Conservation (phyloP, 768 basidiomycete species). For the Dacryopinax primogenitus region DNA sequence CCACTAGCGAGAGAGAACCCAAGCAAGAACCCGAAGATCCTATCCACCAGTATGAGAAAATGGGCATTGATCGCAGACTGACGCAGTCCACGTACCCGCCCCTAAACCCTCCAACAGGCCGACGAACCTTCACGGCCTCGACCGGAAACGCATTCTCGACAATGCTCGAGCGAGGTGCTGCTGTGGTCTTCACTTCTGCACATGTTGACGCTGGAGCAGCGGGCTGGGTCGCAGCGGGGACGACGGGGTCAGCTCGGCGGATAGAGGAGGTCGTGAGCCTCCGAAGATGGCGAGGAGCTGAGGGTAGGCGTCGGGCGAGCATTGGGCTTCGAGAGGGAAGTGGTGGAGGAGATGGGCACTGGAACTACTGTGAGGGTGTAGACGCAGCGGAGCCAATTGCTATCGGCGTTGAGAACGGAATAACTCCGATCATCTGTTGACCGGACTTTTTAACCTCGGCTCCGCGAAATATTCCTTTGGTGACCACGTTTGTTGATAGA, state of each 20-base stretch:
- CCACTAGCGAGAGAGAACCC: slow-evolving; percentile 85
- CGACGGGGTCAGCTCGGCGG: background rate
- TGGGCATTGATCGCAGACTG: background rate
- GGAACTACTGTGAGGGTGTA: too few relatives aligned
- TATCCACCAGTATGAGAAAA: slow-evolving; percentile 23
- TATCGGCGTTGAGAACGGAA: too few relatives aligned
- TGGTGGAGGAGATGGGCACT: too few relatives aligned
- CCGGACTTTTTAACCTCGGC: too few relatives aligned
- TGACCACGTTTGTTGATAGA: too few relatives aligned
- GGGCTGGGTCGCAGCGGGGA: background rate
- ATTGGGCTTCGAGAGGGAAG: too few relatives aligned
- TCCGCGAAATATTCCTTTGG: too few relatives aligned
- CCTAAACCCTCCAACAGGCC: slow-evolving; percentile 52
- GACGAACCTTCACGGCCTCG: slow-evolving; percentile 32
- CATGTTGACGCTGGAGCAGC: background rate
- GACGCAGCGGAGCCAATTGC: too few relatives aligned
- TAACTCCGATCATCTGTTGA: too few relatives aligned
- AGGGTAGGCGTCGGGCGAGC: too few relatives aligned
- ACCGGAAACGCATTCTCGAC: background rate
- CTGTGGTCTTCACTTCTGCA: background rate
- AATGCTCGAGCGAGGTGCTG: background rate
- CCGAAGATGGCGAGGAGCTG: background rate
- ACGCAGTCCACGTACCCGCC: slow-evolving; percentile 27
- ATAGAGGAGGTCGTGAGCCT: background rate
- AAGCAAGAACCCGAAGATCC: slow-evolving; percentile 72